Evolutionary conservation across 805 yeast genomes (phyloP), one percentile per base, ranked within the genome.

Genomic region (Ascoidea asiatica): DNA sequence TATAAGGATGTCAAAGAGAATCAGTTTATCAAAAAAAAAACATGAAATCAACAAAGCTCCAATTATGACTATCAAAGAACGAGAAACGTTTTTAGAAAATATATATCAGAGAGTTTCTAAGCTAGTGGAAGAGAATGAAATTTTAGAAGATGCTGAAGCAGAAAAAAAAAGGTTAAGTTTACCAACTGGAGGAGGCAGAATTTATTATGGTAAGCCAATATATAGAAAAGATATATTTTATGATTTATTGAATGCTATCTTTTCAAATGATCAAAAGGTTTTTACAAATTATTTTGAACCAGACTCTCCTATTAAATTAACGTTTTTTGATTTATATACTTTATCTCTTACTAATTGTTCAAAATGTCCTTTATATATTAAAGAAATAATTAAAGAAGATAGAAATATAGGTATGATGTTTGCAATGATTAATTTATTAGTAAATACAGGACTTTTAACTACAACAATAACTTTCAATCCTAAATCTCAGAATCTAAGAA

Each of bases 391-490:
- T 35, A 59, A 79, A 40, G 64, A 65, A 45, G 86, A 81, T 49
- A 72, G 69, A 48, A 73, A 75, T 38, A 69, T 73, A 61, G 83
- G 86, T 1, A 65, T 77, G 37, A 75, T 86, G 18, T 84, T 85
- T 19, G 81, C 86, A 44, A 77, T 86, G 70, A 80, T 87, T 36
- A 87, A 95, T 51, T 62, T 90, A 36, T 67, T 90, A 48, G 97
- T 90, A 17, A 90, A 90, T 57, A 77, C 89, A 44, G 97, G 97
- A 6, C 70, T 97, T 49, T 77, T 90, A 78, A 90, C 90, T 65
- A 90, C 97, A 2, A 90, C 97, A 2, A 80, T 90, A 43, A 90
- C 89, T 62, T 83, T 90, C 57, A 95, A 87, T 46, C 86, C 94
- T 20, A 97, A 88, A 56, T 90, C 90, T 97, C 81, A 87, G 53